Conservation (phyloP, 805 yeast species). For the Saturnispora kantuleensis region DNA sequence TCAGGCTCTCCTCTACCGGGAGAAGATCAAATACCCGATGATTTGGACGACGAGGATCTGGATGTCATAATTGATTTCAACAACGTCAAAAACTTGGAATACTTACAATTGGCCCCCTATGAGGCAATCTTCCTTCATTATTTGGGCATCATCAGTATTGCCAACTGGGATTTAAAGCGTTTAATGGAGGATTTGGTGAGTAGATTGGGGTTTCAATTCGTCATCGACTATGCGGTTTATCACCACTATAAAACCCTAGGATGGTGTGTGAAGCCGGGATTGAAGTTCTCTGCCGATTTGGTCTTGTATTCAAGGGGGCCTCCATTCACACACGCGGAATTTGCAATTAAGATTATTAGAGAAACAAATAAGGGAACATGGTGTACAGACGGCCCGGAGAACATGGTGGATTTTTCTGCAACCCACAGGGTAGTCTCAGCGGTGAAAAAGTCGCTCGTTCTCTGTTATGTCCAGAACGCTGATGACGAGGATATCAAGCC, state of each 20-base stretch:
- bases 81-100: constrained; percentile 29
- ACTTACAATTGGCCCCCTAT: constrained; percentile 60
- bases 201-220: constrained; percentile 11
- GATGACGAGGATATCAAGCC: constrained; percentile 18
- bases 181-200: constrained; percentile 13
- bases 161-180: background rate
- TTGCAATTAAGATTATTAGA: constrained; percentile 36
- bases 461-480: constrained; percentile 58
- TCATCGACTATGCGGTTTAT: constrained; percentile 59
- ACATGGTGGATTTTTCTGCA: constrained; percentile 56
- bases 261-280: constrained; percentile 90
- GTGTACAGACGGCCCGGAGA: background rate
- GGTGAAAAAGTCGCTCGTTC: constrained; percentile 68
- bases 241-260: constrained; percentile 83
- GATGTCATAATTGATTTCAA: constrained; percentile 22
- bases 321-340: constrained; percentile 91
- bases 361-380: constrained; percentile 6
- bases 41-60: constrained; percentile 29
- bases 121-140: constrained; percentile 65
- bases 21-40: background rate
- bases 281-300: constrained; percentile 85
- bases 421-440: constrained; percentile 76
- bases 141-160: constrained; percentile 25
- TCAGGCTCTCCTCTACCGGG: background rate
- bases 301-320: constrained; percentile 85